Base-by-base conservation (phyloP, 257 asterid genomes). In the Penstemon barbatus region DNA sequence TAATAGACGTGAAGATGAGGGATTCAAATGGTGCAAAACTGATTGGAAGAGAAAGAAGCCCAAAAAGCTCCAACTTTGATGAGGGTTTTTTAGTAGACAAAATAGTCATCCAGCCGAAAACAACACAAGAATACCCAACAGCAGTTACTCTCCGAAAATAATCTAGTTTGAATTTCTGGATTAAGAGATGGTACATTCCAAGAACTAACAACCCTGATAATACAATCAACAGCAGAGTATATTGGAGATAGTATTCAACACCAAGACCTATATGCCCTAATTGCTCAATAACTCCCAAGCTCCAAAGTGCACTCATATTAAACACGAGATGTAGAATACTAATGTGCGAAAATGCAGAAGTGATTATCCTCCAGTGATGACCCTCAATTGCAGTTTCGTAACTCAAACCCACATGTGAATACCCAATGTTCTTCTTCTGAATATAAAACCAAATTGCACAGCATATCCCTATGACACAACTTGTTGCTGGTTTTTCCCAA, bases 71-170 rank as follows among this genome's bases (percentile, higher is more conserved):
- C 84, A 93, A 78, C 84, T 87, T 93, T 4, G 94, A 85, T 0
- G 96, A 85, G 0, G 99, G 97, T 67, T 90, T 95, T 84, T 86
- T 90, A 0, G 88, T 87, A 0, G 97, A 85, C 81, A 93, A 74
- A 69, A 93, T 90, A 5, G 99, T 93, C 99, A 93, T 90, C 99
- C 97, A 93, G 46, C 99, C 99, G 41, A 93, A 93, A 57, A 93
- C 99, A 74, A 93, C 99, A 74, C 99, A 93, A 41, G 99, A 93
- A 76, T 93, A 93, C 8, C 99, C 99, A 71, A 93, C 96, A 57
- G 95, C 99, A 41, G 96, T 93, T 58, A 93, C 96, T 83, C 97
- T 84, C 36, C 92, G 78, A 54, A 93, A 88, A 77, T 93, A 90
- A 5, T 93, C 99, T 0, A 93, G 11, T 63, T 88, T 90, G 77